phyloP scores from a whole-genome alignment of 139 green algal genomes.

The Astrephomene gubernaculifera region DNA sequence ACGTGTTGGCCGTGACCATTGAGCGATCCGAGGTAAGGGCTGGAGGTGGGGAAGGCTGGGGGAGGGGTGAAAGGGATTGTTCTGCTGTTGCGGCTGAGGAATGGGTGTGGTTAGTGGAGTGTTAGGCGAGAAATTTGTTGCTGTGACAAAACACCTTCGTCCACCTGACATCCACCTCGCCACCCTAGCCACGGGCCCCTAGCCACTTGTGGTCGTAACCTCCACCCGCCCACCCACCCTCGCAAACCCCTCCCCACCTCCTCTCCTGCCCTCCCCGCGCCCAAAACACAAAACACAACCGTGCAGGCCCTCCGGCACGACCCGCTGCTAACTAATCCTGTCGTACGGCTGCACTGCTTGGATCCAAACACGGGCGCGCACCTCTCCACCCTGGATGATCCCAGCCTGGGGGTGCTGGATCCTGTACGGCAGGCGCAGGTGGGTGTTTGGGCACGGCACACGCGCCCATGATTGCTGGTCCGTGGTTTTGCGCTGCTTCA shows the following conservation, averaged over 20 bases:
- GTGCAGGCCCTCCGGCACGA: constrained; percentile 23
- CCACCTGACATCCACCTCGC: background rate
- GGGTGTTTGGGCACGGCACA: background rate
- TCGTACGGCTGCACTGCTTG: constrained; percentile 57
- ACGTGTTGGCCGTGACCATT: constrained; percentile 48
- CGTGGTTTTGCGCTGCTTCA: no score
- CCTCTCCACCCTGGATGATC: constrained; percentile 42
- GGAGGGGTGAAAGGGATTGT: no score
- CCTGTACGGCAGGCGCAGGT: background rate
- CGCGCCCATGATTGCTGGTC: no score
- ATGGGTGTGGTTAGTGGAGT: background rate
- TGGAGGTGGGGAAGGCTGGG: no score
- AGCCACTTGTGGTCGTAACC: background rate
- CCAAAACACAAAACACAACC: background rate
- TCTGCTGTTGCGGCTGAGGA: background rate
- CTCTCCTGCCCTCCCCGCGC: background rate
- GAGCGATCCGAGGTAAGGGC: constrained; percentile 26
- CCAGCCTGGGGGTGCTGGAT: background rate
- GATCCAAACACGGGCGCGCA: constrained; percentile 45
- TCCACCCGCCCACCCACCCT: background rate
- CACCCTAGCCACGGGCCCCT: background rate
- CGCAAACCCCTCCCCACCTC: background rate
- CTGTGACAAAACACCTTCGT: background rate
- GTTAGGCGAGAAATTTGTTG: background rate
- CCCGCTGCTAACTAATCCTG: constrained; percentile 54